Evolutionary conservation across 306 rosid species (phyloP).

Genomic region (Macrotyloma uniflorum): DNA sequence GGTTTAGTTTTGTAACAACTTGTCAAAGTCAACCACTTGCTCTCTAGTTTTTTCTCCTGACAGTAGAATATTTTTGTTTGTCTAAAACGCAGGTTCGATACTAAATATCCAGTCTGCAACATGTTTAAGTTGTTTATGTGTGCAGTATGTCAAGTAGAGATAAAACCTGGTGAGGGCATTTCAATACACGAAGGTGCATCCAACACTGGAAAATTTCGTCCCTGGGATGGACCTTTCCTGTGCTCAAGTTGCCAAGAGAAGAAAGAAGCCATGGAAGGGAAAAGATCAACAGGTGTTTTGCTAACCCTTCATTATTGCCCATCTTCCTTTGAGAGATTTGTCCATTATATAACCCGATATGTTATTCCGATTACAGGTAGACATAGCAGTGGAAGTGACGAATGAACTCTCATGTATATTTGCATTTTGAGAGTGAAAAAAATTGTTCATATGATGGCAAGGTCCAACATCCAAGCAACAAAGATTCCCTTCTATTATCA

Average conservation of each 20-base stretch:
- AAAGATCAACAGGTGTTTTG: slow-evolving; percentile 66
- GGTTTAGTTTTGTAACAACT: slow-evolving; percentile 56
- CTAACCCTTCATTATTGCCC: slow-evolving; percentile 17
- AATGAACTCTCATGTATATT: slow-evolving; percentile 56
- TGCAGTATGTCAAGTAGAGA: slow-evolving; percentile 94
- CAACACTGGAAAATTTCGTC: slow-evolving; percentile 71
- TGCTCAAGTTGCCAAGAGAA: slow-evolving; percentile 96
- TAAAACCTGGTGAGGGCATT: slow-evolving; percentile 94
- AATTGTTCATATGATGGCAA: slow-evolving; percentile 51
- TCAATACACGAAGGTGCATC: slow-evolving; percentile 74
- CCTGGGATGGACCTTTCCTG: slow-evolving; percentile 99
- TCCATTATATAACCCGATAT: slow-evolving; percentile 30
- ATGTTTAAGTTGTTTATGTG: slow-evolving; percentile 96
- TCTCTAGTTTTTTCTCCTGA: slow-evolving; percentile 36
- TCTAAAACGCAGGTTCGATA: slow-evolving; percentile 79
- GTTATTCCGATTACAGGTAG: slow-evolving; percentile 68
- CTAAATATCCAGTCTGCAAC: slow-evolving; percentile 95
- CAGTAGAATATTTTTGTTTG: slow-evolving; percentile 24
- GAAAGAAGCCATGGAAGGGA: slow-evolving; percentile 99
- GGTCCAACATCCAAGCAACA: slow-evolving; percentile 48
- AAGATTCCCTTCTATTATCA: slow-evolving; percentile 55
- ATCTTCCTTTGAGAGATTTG: slow-evolving; percentile 7
- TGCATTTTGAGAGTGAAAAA: slow-evolving; percentile 60
- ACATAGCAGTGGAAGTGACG: slow-evolving; percentile 87
- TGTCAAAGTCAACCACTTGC: neutral